Evolutionary conservation across 1,139 yeast genomes (phyloP), one percentile per base, ranked within the genome.

Genomic region (Blastobotrys serpentis): DNA sequence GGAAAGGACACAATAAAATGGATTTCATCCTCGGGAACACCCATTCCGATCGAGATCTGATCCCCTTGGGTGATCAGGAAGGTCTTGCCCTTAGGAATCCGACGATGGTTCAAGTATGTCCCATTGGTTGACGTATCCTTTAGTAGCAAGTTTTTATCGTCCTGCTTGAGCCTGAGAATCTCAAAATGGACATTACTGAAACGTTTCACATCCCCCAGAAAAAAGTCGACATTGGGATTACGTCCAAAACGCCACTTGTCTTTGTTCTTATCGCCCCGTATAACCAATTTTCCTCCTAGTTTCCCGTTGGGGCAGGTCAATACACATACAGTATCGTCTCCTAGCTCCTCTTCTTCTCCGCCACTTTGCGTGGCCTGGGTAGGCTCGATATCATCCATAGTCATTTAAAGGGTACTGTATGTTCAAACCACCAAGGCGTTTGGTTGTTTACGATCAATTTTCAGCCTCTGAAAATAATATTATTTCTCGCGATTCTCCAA

Each of bases 31-130:
- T 74, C 72, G 1, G 84, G 76, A 2, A 89, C 86, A 2, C 97
- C 98, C n/a, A 81, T 73, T 0, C 98, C 98, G 0, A 90, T 86
- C 0, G 92, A 78, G 34, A 92, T 82, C 63, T 88, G 96, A 64
- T 92, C 98, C 3, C 98, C 97, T 60, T 88, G 96, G 39, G 84
- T 83, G 40, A 92, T 67, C 59, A 90, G 79, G 65, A 87, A 88
- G 58, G 88, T 86, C 45, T 85, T 80, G n/a, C 85, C 84, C 62
- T 84, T 86, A 16, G 83, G 87, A 17, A 90, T 68, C 44, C 89
- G 74, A 42, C 76, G 76, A 23, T 82, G 82, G 68, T 92, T 92
- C 44, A 90, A 70, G 72, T 80, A 85, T 0, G 98, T 92, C 3
- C 98, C 98, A 66, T 92, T 92, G 1, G 98, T 92, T 10, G 71